phyloP scores from a whole-genome alignment of 148 eudicot species.

The Chenopodium album region DNA sequence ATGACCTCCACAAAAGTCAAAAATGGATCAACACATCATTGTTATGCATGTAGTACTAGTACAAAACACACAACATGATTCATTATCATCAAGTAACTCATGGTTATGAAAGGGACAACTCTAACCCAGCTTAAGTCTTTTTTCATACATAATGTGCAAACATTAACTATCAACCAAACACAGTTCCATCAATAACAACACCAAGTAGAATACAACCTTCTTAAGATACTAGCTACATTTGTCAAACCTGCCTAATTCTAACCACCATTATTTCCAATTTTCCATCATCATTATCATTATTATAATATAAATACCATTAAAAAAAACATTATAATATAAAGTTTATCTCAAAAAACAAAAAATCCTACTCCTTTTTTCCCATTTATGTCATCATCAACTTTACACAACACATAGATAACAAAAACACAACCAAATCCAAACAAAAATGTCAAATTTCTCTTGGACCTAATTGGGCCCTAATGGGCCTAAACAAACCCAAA shows the following conservation, averaged over 20 bases:
- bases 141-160: background rate
- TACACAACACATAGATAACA: background rate
- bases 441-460: background rate
- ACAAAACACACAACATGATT: slow-evolving; percentile 16
- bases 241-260: background rate
- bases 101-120: slow-evolving; percentile 13
- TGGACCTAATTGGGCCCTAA: background rate
- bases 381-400: background rate
- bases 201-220: background rate
- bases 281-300: background rate
- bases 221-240: background rate
- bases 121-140: background rate
- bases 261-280: background rate
- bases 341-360: background rate
- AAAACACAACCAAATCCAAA: background rate
- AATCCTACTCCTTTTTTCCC: background rate
- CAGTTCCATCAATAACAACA: background rate
- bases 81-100: background rate
- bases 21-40: background rate
- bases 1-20: background rate
- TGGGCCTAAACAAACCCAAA: background rate
- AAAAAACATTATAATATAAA: background rate
- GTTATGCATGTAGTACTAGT: background rate
- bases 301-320: background rate
- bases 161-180: background rate